Conservation (phyloP, 352 stramenopile genomes). For the Peronosclerospora sorghi region DNA sequence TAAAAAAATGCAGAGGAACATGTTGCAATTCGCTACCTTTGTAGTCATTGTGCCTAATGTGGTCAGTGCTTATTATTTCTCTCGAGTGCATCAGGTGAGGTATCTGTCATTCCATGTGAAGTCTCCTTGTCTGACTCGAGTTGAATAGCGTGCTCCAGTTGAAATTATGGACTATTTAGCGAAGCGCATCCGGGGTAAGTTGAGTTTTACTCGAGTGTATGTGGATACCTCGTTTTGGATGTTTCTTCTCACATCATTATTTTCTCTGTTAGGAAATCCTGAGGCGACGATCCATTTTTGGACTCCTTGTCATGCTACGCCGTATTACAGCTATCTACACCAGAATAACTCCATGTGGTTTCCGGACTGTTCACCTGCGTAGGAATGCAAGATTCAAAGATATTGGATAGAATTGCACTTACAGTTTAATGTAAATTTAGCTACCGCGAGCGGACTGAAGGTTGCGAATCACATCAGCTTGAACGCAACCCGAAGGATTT, state of each 20-base stretch:
- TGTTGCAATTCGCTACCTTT: slow-evolving; percentile 39
- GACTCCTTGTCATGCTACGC: slow-evolving; percentile 75
- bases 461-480: slow-evolving; percentile 58
- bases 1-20: slow-evolving; percentile 39
- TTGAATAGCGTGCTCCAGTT: slow-evolving; percentile 41
- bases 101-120: background rate
- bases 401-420: background rate
- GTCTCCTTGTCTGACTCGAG: background rate
- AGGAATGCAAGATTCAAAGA: slow-evolving; percentile 8
- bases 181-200: slow-evolving; percentile 38
- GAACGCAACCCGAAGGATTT: slow-evolving; percentile 42
- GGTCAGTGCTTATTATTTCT: slow-evolving; percentile 56
- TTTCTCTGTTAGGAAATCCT: slow-evolving; percentile 15
- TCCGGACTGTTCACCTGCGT: slow-evolving; percentile 71
- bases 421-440: slow-evolving; percentile 17
- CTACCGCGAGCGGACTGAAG: slow-evolving; percentile 43
- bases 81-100: slow-evolving; percentile 39
- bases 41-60: slow-evolving; percentile 54
- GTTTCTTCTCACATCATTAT: background rate
- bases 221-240: background rate
- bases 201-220: too few relatives aligned
- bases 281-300: slow-evolving; percentile 71
- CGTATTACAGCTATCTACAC: slow-evolving; percentile 83
- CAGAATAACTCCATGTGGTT: slow-evolving; percentile 81
- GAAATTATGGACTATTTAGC: slow-evolving; percentile 78